Base-by-base conservation (phyloP, 192 early-diverging fungal genomes). In the Chytriomyces confervae region DNA sequence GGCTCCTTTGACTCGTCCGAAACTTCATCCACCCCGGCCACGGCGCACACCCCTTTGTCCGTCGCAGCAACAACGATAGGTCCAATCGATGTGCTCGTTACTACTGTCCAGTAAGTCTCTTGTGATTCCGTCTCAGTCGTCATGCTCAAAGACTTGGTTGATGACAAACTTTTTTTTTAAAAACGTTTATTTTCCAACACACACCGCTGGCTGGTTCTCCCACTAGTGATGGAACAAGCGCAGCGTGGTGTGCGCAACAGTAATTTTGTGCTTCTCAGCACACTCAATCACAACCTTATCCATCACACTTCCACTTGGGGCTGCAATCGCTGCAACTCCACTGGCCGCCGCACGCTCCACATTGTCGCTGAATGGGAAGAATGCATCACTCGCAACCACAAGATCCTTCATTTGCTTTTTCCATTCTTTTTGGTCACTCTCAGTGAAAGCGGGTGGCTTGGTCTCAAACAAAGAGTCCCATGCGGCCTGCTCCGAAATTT, bases 291-390 rank as follows among this genome's bases (percentile, higher is more conserved):
- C 94, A 43, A 84, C 91, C 11, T 89, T 79, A 80, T 99, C 97
- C 90, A 92, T 90, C 74, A 99, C 94, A 46, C 92, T 93, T 61
- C 97, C 97, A 74, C 90, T 91, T 20, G 97, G 95, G 27, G 95
- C 96, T 73, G 95, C 96, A 77, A 99, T 87, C 76, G 87, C 94
- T 75, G 88, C 84, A 71, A 95, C 97, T 74, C 97, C 97, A 29
- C 91, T 91, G 82, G 91, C 84, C 48, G 87, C 85, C 36, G 91
- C 96, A 61, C 97, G 87, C 77, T 95, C 92, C 62, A 99, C 86
- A 78, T 97, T 98, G 86, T 99, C 97, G 5, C 93, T 87, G 90
- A 99, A 99, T 72, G 97, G 97, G 94, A 99, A 99, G 91, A 99
- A 99, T 36, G 97, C 97, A 82, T 99, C 97, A n/a, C 94, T 96